Conservation (phyloP, 1,139 yeast genomes). For the Yamadazyma buinensis region DNA sequence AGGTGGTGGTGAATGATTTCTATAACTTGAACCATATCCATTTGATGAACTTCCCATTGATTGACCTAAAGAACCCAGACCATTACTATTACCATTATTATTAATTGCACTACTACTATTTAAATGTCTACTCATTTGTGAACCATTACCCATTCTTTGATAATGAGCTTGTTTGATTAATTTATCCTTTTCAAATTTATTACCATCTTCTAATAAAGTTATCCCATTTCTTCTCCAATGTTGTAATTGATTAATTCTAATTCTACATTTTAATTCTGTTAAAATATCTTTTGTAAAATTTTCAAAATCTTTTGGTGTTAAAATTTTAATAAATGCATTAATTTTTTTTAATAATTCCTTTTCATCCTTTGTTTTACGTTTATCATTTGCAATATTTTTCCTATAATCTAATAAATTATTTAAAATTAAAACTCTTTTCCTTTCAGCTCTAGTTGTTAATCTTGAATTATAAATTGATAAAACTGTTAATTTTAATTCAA, state of each 20-base stretch:
- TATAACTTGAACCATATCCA: constrained; percentile 1
- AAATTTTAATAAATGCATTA: constrained; percentile 76
- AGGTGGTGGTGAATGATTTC: constrained; percentile 28
- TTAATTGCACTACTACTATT: no score
- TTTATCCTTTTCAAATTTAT: constrained; percentile 85
- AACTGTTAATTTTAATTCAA: constrained; percentile 82
- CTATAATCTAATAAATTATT: constrained; percentile 83
- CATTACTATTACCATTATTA: no score
- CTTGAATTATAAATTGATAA: constrained; percentile 87
- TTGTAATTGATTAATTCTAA: constrained; percentile 83
- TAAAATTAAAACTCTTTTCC: constrained; percentile 75
- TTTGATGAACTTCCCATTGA: not conserved
- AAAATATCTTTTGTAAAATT: constrained; percentile 68
- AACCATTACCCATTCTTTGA: constrained; percentile 55
- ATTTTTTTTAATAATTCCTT: constrained; percentile 72
- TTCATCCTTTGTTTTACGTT: constrained; percentile 84
- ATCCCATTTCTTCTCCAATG: constrained; percentile 92
- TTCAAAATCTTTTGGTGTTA: constrained; percentile 79
- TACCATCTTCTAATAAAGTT: constrained; percentile 77
- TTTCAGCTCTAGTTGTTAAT: constrained; percentile 86
- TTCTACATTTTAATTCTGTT: constrained; percentile 74
- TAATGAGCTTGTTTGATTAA: constrained; percentile 55
- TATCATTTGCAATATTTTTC: constrained; percentile 69
- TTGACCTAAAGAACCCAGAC: constrained; percentile 2
- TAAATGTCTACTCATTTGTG: constrained; percentile 25